A percentile compares a stretch with the other conserved stretches of the same genome.
These are phyloP conservation scores for Fusarium subglutinans DNA, from an alignment of 2,329 filamentous ascomycete genomes.

Conservation along the genomic window DNA sequence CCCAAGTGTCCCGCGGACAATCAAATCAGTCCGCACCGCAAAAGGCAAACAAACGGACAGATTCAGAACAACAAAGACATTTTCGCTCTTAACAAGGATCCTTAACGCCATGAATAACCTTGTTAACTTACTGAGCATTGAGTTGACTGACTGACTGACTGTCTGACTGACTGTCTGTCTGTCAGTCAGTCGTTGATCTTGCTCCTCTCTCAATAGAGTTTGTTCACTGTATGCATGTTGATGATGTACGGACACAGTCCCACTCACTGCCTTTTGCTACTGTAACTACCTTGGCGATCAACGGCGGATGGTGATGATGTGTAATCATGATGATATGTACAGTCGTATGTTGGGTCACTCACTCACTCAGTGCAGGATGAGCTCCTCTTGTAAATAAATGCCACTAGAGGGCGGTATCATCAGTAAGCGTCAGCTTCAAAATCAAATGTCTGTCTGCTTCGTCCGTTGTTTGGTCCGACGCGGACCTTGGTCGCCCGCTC, in stretches of 20 bases:
- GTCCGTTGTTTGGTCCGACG: conserved; percentile 28
- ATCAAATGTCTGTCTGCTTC: conserved; percentile 8
- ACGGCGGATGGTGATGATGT: not conserved
- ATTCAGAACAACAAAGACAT: not conserved
- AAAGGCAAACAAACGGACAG: not conserved
- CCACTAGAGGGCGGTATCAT: not conserved
- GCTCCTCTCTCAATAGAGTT: not conserved
- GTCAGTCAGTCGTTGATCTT: not conserved
- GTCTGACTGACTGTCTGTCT: too few species aligned
- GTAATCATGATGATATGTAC: conserved; percentile 6
- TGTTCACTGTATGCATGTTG: not conserved
- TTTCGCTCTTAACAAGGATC: not conserved
- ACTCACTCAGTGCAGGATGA: not conserved
- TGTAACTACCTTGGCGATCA: not conserved
- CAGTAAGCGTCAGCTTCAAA: conserved; percentile 18
- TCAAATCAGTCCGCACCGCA: not conserved
- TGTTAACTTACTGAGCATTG: not conserved
- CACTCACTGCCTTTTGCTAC: not conserved
- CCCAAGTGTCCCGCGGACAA: conserved; percentile 16
- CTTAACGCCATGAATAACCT: not conserved
- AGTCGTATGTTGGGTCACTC: not conserved
- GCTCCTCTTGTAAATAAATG: not conserved
- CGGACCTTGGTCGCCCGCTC: conserved; percentile 2
- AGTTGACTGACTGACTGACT: not conserved
- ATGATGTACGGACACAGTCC: not conserved